Conservation (phyloP, 1,284 basidiomycete species). For the Papiliotrema flavescens region DNA sequence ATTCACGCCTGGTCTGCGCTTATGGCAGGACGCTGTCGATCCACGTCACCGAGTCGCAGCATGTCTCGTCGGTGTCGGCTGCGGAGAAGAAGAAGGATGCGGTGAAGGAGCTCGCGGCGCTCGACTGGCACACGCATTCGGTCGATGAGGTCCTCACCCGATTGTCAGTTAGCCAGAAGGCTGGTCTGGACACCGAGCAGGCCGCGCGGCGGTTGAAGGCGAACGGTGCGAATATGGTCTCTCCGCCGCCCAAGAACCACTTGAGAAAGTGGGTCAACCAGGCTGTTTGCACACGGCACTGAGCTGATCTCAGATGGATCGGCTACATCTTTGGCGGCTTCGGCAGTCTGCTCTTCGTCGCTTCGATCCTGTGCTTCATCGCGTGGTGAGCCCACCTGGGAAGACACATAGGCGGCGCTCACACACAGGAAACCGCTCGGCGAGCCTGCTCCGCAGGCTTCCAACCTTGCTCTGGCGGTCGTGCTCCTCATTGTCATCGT, state of each 20-base stretch:
- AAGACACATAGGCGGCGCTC: not conserved
- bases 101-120: constrained; percentile 35
- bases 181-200: constrained; percentile 56
- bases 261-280: constrained; percentile 37
- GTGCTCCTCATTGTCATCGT: constrained; percentile 52
- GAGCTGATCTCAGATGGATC: constrained; percentile 35
- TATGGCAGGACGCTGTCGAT: constrained; percentile 41
- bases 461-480: constrained; percentile 53
- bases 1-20: not conserved
- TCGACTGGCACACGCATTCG: constrained; percentile 59
- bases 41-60: constrained; percentile 40
- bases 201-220: constrained; percentile 52
- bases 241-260: constrained; percentile 45
- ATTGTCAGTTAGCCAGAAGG: constrained; percentile 52
- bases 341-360: constrained; percentile 58
- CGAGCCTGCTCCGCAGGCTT: constrained; percentile 47
- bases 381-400: constrained; percentile 42
- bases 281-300: not conserved
- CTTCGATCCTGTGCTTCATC: constrained; percentile 52
- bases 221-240: constrained; percentile 50
- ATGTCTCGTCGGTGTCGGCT: constrained; percentile 3
- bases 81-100: constrained; percentile 14
- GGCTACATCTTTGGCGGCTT: constrained; percentile 55
- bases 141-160: constrained; percentile 54
- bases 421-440: constrained; percentile 51